Base-by-base conservation (phyloP, 352 stramenopile genomes). In the Phytophthora europaea region DNA sequence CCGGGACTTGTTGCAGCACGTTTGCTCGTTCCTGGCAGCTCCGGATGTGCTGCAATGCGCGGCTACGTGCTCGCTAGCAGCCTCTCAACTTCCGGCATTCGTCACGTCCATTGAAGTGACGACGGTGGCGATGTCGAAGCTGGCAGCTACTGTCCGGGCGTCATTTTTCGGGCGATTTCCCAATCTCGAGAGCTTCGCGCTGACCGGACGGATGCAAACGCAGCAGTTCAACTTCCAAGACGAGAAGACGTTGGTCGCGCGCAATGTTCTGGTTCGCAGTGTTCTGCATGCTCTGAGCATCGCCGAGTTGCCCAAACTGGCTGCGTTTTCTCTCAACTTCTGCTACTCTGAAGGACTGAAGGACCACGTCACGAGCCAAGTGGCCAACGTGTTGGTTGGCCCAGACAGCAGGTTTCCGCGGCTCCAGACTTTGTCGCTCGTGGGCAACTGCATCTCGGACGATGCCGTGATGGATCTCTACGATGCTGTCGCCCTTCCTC, bases 371-470 rank as follows among this genome's bases (percentile, higher is more conserved):
- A 88, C 83, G 22, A 65, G 60, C 12, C 72, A 85, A 52, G 67
- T 90, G 20, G 81, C 79, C 3, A 34, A 53, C 5, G 48, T 83
- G n/a, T 16, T 88, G 48, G 58, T 65, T 1, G 73, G 73, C 6
- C 66, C 76, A 7, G 73, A 63, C 8, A 72, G 43, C 26, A 75
- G 61, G 1, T 85, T 87, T n/a, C 78, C 78, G 18, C 33, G 45
- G 3, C 65, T 90, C 6, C 73, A 72, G 9, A 66, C 71, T 52
- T 56, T 90, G 10, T 80, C 76, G 6, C 67, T 90, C 4, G 67
- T 73, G 3, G 83, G 83, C 51, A 90, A 90, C 61, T 85, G 83
- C 65, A 84, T 90, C 63, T 82, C 83, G 20, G 83, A 90, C 60
- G 81, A 85, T 22, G 81, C 79, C 22, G 61, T 78, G 8, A 57